Evolutionary conservation across 495 filamentous ascomycete genomes (phyloP).

Genomic region (Xylaria bambusicola): DNA sequence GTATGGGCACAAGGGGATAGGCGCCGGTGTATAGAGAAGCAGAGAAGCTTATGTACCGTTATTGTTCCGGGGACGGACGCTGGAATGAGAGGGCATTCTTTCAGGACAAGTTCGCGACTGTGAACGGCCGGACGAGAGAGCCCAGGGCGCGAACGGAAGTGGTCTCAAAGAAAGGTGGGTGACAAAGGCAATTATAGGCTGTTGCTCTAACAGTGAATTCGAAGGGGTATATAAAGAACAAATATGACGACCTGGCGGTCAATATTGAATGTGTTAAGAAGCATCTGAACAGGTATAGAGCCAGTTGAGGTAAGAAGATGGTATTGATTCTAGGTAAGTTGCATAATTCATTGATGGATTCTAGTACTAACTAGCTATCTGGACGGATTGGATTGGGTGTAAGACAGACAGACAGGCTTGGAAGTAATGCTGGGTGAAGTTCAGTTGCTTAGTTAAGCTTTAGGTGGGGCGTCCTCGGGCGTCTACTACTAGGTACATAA

Average conservation of each 20-base stretch:
- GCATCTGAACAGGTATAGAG: conserved; percentile 18
- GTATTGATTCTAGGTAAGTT: background rate
- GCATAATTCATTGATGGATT: no score
- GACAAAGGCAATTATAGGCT: conserved; percentile 8
- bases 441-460: conserved; percentile 11
- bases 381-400: background rate
- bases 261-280: conserved; percentile 3
- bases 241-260: conserved; percentile 20
- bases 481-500: background rate
- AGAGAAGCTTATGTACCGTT: conserved; percentile 27
- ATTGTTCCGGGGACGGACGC: conserved; percentile 19
- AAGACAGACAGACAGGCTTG: background rate
- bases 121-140: conserved; percentile 13
- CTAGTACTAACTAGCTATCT: no score
- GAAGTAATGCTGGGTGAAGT: conserved; percentile 5
- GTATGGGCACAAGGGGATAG: background rate
- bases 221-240: conserved; percentile 19
- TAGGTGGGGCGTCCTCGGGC: no score
- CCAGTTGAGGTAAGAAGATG: background rate
- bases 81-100: conserved; percentile 33
- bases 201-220: conserved; percentile 11
- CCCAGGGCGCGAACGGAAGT: conserved; percentile 33
- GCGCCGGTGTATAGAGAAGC: conserved; percentile 10
- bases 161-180: conserved; percentile 18
- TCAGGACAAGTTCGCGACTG: conserved; percentile 20